Base-by-base conservation (phyloP, 192 early-diverging fungal species). In the Rhizophagus prolifer region DNA sequence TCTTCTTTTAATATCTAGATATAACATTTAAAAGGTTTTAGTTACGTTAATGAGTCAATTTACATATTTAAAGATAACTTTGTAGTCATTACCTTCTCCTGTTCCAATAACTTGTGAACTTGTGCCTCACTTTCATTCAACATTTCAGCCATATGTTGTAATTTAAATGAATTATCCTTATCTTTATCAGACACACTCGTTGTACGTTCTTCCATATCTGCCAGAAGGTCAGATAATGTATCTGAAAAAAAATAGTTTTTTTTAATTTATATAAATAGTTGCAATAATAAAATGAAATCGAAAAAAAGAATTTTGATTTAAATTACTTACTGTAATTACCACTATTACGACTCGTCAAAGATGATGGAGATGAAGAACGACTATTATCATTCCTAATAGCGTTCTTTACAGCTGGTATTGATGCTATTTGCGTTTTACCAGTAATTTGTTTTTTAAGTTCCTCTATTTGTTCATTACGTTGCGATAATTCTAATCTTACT, bases 41-140 rank as follows among this genome's bases (percentile, higher is more conserved):
- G 28, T 12, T 21, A 8, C 46, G 30, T 36, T 69, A n/a, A 41
- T 58, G 69, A 62, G 13, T n/a, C n/a, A n/a, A n/a, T n/a, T n/a
- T n/a, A n/a, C n/a, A n/a, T 23, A 7, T 23, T 41, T 12, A 13
- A 21, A 25, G 9, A 66, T 26, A 63, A 28, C 6, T 36, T 38
- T 10, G 13, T 19, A 26, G 5, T 10, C 65, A 21, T 34, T 85
- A 86, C 89, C 80, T 89, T 88, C 76, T 89, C 88, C 80, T 90
- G 86, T 14, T 82, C 79, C 2, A 80, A 69, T 47, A 89, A 66
- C 25, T 78, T 72, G 26, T 74, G 75, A 4, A 87, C 82, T 38
- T 82, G 81, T 7, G 73, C 82, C 68, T 90, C 88, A 74, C 86
- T 89, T 79, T 90, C 89, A 58, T 89, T 81, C 69, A 90, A 58